These are phyloP conservation scores for Tricholoma hemisulphureum DNA, from an alignment of 768 basidiomycete species.

Conservation along the genomic window DNA sequence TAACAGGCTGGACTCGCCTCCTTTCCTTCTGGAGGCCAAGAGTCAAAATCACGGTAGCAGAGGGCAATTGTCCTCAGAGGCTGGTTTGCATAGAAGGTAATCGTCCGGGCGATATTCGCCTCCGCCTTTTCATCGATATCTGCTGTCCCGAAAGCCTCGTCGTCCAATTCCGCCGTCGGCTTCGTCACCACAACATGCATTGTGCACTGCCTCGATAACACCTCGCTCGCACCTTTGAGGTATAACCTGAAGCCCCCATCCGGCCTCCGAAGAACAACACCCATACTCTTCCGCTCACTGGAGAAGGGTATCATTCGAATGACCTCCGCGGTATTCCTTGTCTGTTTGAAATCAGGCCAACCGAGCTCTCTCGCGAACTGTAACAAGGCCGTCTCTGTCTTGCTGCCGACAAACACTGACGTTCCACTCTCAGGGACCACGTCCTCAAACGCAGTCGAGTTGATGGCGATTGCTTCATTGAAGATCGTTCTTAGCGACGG, in stretches of 20 bases:
- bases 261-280: conserved; percentile 69
- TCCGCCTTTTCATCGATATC: conserved; percentile 36
- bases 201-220: conserved; percentile 75
- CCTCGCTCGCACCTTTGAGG: conserved; percentile 93
- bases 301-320: conserved; percentile 93
- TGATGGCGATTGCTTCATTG: conserved; percentile 87
- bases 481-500: conserved; percentile 62
- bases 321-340: conserved; percentile 58
- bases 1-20: conserved; percentile 43
- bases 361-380: conserved; percentile 77
- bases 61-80: conserved; percentile 91
- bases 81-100: conserved; percentile 98
- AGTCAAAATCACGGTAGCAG: conserved; percentile 84
- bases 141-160: conserved; percentile 17
- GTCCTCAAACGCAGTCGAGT: conserved; percentile 95
- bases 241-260: conserved; percentile 64
- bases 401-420: conserved; percentile 78
- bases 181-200: conserved; percentile 66
- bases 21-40: conserved; percentile 78
- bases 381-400: conserved; percentile 94
- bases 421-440: conserved; percentile 57
- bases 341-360: conserved; percentile 71
- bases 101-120: conserved; percentile 88
- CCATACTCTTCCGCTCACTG: conserved; percentile 93
- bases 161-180: conserved; percentile 17